Evolutionary conservation across 495 filamentous ascomycete species (phyloP).

Genomic region (Podospora comata): DNA sequence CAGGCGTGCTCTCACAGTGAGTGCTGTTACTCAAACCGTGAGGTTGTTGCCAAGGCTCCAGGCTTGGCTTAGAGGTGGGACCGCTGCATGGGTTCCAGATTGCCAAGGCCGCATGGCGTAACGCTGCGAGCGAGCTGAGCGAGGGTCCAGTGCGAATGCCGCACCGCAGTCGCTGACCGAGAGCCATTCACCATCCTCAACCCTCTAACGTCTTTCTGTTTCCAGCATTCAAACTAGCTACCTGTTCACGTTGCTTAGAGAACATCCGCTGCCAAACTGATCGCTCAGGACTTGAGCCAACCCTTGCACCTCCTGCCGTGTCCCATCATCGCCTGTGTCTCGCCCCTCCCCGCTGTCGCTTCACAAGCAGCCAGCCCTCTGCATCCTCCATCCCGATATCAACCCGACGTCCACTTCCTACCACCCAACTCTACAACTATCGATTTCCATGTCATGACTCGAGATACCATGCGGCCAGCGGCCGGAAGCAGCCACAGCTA

Average conservation of each 20-base stretch:
- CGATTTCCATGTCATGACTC: slow-evolving; percentile 52
- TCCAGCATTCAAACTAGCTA: not conserved
- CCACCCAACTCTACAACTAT: not conserved
- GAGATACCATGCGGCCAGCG: slow-evolving; percentile 42
- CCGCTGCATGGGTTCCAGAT: not conserved
- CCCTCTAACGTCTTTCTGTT: not conserved
- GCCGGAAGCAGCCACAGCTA: slow-evolving; percentile 20
- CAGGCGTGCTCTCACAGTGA: not conserved
- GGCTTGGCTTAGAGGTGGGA: not conserved
- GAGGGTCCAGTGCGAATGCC: not conserved
- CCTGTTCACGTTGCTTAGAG: not conserved
- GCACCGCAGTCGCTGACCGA: not conserved
- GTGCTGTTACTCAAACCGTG: not conserved
- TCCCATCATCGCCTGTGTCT: not conserved
- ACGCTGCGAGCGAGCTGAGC: not conserved
- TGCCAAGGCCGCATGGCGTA: not conserved
- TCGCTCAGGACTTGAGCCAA: not conserved
- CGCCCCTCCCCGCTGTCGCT: not conserved
- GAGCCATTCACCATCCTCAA: not conserved
- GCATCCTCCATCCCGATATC: not conserved
- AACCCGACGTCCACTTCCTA: not conserved
- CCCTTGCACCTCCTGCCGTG: not conserved
- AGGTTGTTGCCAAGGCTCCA: not conserved
- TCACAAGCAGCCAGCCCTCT: not conserved
- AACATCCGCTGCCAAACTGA: not conserved